These are phyloP conservation scores for Lippia alba DNA, from an alignment of 305 asterid genomes.

Conservation along the genomic window DNA sequence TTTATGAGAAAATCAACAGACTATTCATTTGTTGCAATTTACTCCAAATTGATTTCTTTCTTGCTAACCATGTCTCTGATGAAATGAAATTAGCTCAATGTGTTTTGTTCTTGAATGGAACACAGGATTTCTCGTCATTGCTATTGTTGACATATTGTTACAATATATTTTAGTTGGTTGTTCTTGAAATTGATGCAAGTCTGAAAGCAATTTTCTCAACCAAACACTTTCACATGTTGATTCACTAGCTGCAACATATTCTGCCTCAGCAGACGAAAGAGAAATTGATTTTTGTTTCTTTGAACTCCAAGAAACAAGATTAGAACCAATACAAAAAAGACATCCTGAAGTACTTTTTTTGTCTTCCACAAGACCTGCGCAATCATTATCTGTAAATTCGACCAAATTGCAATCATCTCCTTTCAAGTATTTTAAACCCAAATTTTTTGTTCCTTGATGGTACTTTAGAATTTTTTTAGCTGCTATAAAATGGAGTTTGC, in stretches of 20 bases:
- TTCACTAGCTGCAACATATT: constrained; percentile 7
- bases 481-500: too few relatives aligned
- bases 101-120: constrained; percentile 1
- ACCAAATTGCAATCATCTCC: not conserved
- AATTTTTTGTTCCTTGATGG: not conserved
- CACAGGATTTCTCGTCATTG: not conserved
- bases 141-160: not conserved
- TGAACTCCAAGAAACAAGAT: constrained; percentile 24
- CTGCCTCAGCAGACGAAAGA: not conserved
- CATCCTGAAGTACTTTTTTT: constrained; percentile 2
- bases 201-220: constrained; percentile 13
- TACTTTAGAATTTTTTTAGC: too few relatives aligned
- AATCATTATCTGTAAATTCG: not conserved
- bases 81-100: not conserved
- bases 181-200: not conserved
- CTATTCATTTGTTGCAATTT: too few relatives aligned
- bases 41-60: too few relatives aligned
- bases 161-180: not conserved
- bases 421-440: constrained; percentile 6
- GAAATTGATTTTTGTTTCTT: constrained; percentile 14
- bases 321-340: not conserved
- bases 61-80: not conserved
- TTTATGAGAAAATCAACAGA: too few relatives aligned
- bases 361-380: constrained; percentile 6
- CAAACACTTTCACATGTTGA: not conserved